These are phyloP conservation scores for Psidium guajava DNA, from an alignment of 345 rosid species.

Conservation along the genomic window DNA sequence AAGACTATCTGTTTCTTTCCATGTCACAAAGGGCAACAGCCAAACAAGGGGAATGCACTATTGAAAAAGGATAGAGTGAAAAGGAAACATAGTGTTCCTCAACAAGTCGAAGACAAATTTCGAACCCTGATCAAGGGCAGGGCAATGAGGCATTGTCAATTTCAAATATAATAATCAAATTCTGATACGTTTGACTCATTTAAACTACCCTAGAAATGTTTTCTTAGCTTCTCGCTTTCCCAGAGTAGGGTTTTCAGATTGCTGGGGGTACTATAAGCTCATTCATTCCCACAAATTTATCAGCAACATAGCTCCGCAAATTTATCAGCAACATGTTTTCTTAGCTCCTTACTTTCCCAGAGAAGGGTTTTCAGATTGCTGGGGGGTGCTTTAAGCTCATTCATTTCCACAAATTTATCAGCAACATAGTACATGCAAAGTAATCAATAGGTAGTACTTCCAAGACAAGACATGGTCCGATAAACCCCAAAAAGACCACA, in stretches of 20 bases:
- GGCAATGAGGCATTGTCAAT: background rate
- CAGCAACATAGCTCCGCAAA: no score
- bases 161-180: background rate
- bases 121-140: background rate
- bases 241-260: background rate
- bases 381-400: background rate
- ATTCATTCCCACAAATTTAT: background rate
- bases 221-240: background rate
- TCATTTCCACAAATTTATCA: background rate
- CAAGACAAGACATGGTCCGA: background rate
- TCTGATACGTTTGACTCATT: background rate
- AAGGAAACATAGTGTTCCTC: background rate
- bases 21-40: background rate
- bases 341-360: background rate
- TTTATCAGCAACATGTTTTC: background rate
- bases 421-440: background rate
- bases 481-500: background rate
- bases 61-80: background rate
- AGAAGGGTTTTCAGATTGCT: background rate
- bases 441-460: background rate
- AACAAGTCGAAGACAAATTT: background rate
- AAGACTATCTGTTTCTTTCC: background rate
- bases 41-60: background rate
- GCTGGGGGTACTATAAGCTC: background rate
- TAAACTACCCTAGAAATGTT: background rate